phyloP scores from a whole-genome alignment of 2,329 filamentous ascomycete species.

The Cladosporium colombiae region DNA sequence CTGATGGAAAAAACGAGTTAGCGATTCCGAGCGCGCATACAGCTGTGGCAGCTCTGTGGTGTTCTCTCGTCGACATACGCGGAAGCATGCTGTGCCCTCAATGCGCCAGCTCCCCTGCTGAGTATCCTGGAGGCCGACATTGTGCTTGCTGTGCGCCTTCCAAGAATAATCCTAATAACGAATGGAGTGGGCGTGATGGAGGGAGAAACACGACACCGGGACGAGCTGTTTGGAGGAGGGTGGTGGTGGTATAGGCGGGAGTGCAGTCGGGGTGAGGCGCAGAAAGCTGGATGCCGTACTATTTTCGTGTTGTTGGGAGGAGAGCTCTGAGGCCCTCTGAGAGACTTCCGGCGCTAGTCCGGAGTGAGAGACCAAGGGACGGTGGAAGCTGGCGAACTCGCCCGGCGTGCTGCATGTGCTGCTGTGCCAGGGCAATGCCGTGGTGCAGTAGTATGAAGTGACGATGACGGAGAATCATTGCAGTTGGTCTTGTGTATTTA shows the following conservation, averaged over 20 bases:
- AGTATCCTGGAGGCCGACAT: conserved; percentile 24
- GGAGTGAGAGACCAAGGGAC: neutral
- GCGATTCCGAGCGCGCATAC: neutral
- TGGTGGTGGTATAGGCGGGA: conserved; percentile 6
- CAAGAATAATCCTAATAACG: conserved; percentile 2
- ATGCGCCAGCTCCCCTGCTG: conserved; percentile 35
- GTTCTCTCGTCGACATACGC: conserved; percentile 31
- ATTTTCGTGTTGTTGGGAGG: conserved; percentile 15
- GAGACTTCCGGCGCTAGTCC: neutral
- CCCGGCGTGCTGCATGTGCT: neutral
- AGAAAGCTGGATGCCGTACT: conserved; percentile 9
- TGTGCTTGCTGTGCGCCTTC: conserved; percentile 3
- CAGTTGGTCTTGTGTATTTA: neutral
- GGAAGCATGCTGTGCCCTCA: conserved; percentile 37
- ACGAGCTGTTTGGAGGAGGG: neutral
- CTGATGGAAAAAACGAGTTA: neutral
- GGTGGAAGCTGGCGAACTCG: neutral
- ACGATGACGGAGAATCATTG: neutral
- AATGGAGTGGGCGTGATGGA: conserved; percentile 18
- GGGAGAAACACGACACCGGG: conserved; percentile 10
- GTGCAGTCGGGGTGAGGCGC: conserved; percentile 5
- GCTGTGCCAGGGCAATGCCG: neutral
- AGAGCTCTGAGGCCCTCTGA: neutral
- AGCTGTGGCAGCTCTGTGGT: neutral
- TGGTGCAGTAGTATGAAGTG: neutral